A percentile compares a stretch with the other conserved stretches of the same genome.
Conservation (phyloP, 164 flowering plant genomes). For the Nymphaea colorata region DNA sequence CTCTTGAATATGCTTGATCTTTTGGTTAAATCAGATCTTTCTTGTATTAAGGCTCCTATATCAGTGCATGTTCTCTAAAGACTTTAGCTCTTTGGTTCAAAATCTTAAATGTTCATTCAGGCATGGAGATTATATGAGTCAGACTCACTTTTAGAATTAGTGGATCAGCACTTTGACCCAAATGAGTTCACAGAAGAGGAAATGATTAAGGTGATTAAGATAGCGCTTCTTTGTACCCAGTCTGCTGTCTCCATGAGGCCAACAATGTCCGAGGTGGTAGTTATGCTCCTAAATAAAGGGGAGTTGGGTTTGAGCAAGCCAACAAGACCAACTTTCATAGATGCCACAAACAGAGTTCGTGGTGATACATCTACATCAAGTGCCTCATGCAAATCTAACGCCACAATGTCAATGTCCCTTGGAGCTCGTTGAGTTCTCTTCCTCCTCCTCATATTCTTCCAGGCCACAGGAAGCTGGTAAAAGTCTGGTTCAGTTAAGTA, state of each 20-base stretch:
- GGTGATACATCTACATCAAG: background rate
- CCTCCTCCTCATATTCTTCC: too few relatives aligned
- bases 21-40: too few relatives aligned
- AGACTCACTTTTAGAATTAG: slow-evolving; percentile 18
- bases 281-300: slow-evolving; percentile 15
- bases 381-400: background rate
- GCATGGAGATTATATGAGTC: slow-evolving; percentile 34
- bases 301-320: slow-evolving; percentile 4
- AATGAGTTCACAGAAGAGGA: slow-evolving; percentile 18
- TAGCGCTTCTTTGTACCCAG: slow-evolving; percentile 36
- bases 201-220: slow-evolving; percentile 22
- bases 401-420: background rate
- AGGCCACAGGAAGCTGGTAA: too few relatives aligned
- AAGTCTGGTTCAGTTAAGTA: too few relatives aligned
- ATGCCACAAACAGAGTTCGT: slow-evolving; percentile 2
- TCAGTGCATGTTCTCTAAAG: too few relatives aligned
- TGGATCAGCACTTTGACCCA: slow-evolving; percentile 23
- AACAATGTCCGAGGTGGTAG: slow-evolving; percentile 40
- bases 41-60: too few relatives aligned
- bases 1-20: too few relatives aligned
- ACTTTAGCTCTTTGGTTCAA: too few relatives aligned
- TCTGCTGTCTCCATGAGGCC: slow-evolving; percentile 26
- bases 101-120: slow-evolving; percentile 6
- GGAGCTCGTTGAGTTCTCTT: background rate
- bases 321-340: slow-evolving; percentile 19